These are phyloP conservation scores for Verticillium nubilum DNA, from an alignment of 2,329 filamentous ascomycete species.

Conservation along the genomic window DNA sequence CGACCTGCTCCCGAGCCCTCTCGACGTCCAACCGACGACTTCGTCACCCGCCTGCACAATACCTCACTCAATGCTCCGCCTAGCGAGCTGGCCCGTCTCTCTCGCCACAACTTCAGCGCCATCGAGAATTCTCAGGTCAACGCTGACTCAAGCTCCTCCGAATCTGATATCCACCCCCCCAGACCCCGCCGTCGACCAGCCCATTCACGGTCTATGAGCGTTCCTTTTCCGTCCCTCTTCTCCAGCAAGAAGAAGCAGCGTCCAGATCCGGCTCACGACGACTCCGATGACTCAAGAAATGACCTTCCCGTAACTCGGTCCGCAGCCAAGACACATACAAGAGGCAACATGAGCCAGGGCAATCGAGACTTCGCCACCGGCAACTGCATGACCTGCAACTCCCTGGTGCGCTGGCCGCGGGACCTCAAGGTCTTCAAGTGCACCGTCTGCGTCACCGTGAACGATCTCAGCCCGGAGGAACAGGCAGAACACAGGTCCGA, in stretches of 20 bases:
- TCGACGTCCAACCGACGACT: conserved; percentile 17
- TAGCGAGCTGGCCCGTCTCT: conserved; percentile 13
- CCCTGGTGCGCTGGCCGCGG: conserved; percentile 72
- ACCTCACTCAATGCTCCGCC: conserved; percentile 20
- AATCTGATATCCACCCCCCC: conserved; percentile 30
- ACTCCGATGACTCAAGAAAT: conserved; percentile 21
- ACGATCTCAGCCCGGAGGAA: conserved; percentile 51
- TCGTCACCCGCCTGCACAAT: conserved; percentile 30
- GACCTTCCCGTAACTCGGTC: conserved; percentile 13
- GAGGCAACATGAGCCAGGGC: conserved; percentile 25
- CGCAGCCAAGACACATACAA: conserved; percentile 20
- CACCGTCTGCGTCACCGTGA: conserved; percentile 78
- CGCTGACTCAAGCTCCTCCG: conserved; percentile 38
- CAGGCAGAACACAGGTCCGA: conserved; percentile 4
- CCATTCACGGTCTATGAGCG: conserved; percentile 68
- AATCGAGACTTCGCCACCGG: conserved; percentile 61
- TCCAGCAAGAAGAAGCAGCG: conserved; percentile 54
- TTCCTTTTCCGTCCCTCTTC: conserved; percentile 72
- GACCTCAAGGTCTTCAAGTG: conserved; percentile 73
- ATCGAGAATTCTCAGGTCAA: conserved; percentile 16
- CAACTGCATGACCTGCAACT: conserved; percentile 81
- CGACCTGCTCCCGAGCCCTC: background rate
- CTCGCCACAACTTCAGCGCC: conserved; percentile 14
- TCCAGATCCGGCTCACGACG: conserved; percentile 27
- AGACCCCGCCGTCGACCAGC: conserved; percentile 15